phyloP scores from a whole-genome alignment of 352 stramenopile species.

The Saprolegnia diclina region DNA sequence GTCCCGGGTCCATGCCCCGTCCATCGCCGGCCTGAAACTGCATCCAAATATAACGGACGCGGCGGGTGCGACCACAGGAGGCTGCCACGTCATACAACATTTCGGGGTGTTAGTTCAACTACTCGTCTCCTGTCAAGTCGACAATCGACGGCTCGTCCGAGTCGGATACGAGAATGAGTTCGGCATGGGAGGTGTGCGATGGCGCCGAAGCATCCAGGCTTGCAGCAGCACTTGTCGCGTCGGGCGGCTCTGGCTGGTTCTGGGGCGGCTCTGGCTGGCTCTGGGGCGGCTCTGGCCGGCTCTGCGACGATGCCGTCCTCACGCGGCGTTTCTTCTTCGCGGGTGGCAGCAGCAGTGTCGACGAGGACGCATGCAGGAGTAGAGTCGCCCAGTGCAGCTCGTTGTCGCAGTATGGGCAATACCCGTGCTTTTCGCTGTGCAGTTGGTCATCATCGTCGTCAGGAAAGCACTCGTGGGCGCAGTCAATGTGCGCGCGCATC shows the following conservation, averaged over 20 bases:
- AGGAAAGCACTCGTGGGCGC: conserved; percentile 50
- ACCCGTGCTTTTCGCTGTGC: conserved; percentile 19
- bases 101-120: no score
- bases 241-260: no score
- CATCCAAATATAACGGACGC: background rate
- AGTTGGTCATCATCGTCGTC: conserved; percentile 13
- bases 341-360: background rate
- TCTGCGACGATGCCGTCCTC: no score
- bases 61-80: background rate
- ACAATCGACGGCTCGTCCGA: no score
- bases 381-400: conserved; percentile 43
- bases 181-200: no score
- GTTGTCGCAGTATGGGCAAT: conserved; percentile 42
- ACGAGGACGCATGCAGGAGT: background rate
- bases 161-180: no score
- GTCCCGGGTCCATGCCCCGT: background rate
- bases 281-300: no score
- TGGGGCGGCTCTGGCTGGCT: no score
- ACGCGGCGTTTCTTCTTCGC: background rate
- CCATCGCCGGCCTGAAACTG: background rate
- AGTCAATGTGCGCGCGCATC: conserved; percentile 42
- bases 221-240: no score
- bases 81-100: background rate
- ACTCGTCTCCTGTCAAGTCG: background rate
- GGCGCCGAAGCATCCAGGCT: no score